These are phyloP conservation scores for Candida pseudofarinosa DNA, from an alignment of 805 yeast species.

Conservation along the genomic window DNA sequence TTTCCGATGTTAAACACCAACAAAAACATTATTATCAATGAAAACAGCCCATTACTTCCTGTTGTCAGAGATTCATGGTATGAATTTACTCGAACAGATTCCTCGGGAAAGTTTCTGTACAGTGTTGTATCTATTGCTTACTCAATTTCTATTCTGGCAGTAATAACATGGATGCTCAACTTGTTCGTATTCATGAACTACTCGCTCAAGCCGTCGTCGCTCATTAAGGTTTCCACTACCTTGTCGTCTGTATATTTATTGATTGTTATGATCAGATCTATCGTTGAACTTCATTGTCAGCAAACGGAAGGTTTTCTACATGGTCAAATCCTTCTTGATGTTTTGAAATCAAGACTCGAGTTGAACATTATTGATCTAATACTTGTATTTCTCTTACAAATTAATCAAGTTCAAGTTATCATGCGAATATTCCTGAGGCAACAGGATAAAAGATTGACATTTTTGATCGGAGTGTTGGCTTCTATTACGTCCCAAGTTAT, in stretches of 20 bases:
- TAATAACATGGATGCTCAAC: slow-evolving; percentile 59
- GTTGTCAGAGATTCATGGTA: slow-evolving; percentile 47
- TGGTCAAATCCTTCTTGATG: slow-evolving; percentile 42
- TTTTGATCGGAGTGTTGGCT: slow-evolving; percentile 53
- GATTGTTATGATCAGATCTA: slow-evolving; percentile 45
- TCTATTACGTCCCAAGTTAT: slow-evolving; percentile 55
- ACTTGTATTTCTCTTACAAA: slow-evolving; percentile 52
- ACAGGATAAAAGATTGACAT: slow-evolving; percentile 61
- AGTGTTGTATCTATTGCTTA: slow-evolving; percentile 61
- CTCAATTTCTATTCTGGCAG: slow-evolving; percentile 60
- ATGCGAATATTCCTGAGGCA: slow-evolving; percentile 65
- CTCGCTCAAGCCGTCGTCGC: slow-evolving; percentile 54
- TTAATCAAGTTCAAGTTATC: slow-evolving; percentile 68
- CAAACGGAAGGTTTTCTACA: slow-evolving; percentile 40
- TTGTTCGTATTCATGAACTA: slow-evolving; percentile 62
- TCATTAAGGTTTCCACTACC: slow-evolving; percentile 47
- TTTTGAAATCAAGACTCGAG: slow-evolving; percentile 39
- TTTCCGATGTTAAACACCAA: slow-evolving; percentile 39
- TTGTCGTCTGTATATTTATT: slow-evolving; percentile 54
- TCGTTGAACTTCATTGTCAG: slow-evolving; percentile 45
- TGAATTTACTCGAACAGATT: slow-evolving; percentile 26
- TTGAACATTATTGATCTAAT: slow-evolving; percentile 57
- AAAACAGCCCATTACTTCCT: slow-evolving; percentile 36
- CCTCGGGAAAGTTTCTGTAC: slow-evolving; percentile 45
- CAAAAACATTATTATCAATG: slow-evolving; percentile 26